phyloP scores from a whole-genome alignment of 306 rosid genomes.

The Gastrolobium villosum region DNA sequence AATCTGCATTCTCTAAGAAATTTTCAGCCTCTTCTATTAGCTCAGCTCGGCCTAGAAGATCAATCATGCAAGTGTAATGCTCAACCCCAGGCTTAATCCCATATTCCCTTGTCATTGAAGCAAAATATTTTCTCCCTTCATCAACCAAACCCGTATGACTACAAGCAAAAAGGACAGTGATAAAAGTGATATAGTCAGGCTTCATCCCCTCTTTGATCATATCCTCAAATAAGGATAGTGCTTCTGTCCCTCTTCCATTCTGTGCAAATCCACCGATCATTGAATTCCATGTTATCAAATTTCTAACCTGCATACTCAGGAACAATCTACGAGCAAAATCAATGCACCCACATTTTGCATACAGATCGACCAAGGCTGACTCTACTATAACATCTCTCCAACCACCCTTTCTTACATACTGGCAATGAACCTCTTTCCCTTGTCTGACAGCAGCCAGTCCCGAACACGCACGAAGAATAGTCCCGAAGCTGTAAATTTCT shows the following conservation, averaged over 20 bases:
- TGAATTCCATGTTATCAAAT: conserved; percentile 89
- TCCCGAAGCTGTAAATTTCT: conserved; percentile 77
- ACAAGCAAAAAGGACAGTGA: conserved; percentile 87
- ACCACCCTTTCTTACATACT: conserved; percentile 79
- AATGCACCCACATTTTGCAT: conserved; percentile 87
- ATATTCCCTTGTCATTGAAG: conserved; percentile 63
- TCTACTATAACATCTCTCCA: conserved; percentile 85
- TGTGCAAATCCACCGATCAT: conserved; percentile 92
- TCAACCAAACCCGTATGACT: conserved; percentile 91
- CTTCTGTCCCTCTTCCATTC: conserved; percentile 81
- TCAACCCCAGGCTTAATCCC: conserved; percentile 75
- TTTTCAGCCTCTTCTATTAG: conserved; percentile 84
- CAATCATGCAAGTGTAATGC: conserved; percentile 88
- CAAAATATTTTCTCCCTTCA: conserved; percentile 71
- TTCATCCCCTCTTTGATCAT: conserved; percentile 71
- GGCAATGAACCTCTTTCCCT: conserved; percentile 94
- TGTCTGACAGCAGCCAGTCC: conserved; percentile 76
- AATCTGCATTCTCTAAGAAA: conserved; percentile 76
- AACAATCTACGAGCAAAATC: conserved; percentile 69
- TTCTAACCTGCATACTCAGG: conserved; percentile 63
- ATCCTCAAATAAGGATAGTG: conserved; percentile 61
- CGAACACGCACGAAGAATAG: conserved; percentile 81
- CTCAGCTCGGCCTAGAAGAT: conserved; percentile 87
- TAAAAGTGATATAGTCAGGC: conserved; percentile 82
- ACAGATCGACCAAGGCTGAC: conserved; percentile 88